Percentiles rank a stretch among this genome's conserved stretches.
phyloP scores from a whole-genome alignment of 306 rosid species.

The Lathyrus tuberosus region DNA sequence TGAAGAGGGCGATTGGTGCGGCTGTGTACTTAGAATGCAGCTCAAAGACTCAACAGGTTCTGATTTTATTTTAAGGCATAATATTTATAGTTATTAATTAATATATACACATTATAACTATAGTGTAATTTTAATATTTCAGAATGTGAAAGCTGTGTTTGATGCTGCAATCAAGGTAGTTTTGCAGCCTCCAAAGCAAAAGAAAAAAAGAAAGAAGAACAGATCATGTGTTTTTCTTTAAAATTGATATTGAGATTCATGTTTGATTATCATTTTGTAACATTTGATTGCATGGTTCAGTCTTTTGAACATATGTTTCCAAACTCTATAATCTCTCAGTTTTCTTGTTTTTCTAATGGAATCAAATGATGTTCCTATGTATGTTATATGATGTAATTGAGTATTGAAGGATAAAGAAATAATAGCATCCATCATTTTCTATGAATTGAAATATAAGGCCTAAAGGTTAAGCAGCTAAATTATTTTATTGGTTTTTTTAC shows the following conservation, averaged over 20 bases:
- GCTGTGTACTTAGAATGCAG: slow-evolving; percentile 91
- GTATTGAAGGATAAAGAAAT: slow-evolving; percentile 28
- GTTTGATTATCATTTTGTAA: slow-evolving; percentile 37
- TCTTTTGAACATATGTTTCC: slow-evolving; percentile 40
- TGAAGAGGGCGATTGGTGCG: slow-evolving; percentile 91
- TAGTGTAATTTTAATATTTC: slow-evolving; percentile 34
- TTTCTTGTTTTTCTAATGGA: slow-evolving; percentile 7
- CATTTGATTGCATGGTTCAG: slow-evolving; percentile 35
- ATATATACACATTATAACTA: neutral
- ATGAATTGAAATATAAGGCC: neutral
- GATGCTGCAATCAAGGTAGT: slow-evolving; percentile 59
- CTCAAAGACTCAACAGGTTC: slow-evolving; percentile 94
- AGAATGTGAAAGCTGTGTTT: slow-evolving; percentile 55
- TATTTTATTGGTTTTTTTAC: too few relatives aligned
- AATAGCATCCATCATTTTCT: neutral
- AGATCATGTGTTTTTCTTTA: slow-evolving; percentile 49
- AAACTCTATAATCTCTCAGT: slow-evolving; percentile 19
- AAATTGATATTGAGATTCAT: slow-evolving; percentile 21
- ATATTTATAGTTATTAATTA: too few relatives aligned
- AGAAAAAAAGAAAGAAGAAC: slow-evolving; percentile 55
- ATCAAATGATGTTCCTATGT: slow-evolving; percentile 31
- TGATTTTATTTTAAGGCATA: neutral
- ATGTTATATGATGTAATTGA: slow-evolving; percentile 33
- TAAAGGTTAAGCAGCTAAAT: too few relatives aligned
- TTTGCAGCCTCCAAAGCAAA: slow-evolving; percentile 55